Evolutionary conservation across 1,139 yeast species (phyloP).

Genomic region (Sugiyamaella novakii): DNA sequence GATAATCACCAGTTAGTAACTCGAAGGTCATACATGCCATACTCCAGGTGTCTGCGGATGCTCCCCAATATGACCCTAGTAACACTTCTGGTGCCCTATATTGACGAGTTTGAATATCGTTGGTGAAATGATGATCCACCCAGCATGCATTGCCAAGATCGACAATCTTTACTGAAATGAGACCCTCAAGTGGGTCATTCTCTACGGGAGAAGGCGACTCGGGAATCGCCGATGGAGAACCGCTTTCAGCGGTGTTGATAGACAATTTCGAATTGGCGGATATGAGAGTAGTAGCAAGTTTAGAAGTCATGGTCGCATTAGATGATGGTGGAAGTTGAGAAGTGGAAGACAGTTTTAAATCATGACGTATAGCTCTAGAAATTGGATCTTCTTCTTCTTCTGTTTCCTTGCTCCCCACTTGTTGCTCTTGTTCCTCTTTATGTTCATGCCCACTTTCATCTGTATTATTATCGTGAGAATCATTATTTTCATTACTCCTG

Average conservation of each 20-base stretch:
- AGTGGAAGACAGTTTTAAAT: background rate
- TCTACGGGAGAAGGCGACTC: conserved; percentile 7
- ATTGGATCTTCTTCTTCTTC: conserved; percentile 2
- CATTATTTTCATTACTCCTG: conserved; percentile 17
- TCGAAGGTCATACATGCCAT: conserved; percentile 81
- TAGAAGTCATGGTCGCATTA: background rate
- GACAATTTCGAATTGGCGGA: background rate
- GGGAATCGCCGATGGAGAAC: conserved; percentile 14
- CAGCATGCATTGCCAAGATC: conserved; percentile 89
- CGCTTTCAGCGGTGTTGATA: background rate
- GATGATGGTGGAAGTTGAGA: conserved; percentile 5
- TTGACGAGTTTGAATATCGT: conserved; percentile 85
- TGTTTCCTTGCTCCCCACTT: no score
- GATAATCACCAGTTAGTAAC: conserved; percentile 78
- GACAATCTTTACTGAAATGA: conserved; percentile 66
- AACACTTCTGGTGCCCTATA: conserved; percentile 81
- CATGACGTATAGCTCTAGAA: background rate
- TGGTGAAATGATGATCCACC: conserved; percentile 69
- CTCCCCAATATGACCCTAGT: conserved; percentile 76
- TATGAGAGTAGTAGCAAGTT: background rate
- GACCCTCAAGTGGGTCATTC: conserved; percentile 19
- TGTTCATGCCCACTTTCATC: background rate
- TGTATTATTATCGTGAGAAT: conserved; percentile 5
- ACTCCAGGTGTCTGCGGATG: conserved; percentile 83
- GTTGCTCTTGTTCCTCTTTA: background rate